Evolutionary conservation across 2,329 filamentous ascomycete genomes (phyloP).

Genomic region (Capronia americana): DNA sequence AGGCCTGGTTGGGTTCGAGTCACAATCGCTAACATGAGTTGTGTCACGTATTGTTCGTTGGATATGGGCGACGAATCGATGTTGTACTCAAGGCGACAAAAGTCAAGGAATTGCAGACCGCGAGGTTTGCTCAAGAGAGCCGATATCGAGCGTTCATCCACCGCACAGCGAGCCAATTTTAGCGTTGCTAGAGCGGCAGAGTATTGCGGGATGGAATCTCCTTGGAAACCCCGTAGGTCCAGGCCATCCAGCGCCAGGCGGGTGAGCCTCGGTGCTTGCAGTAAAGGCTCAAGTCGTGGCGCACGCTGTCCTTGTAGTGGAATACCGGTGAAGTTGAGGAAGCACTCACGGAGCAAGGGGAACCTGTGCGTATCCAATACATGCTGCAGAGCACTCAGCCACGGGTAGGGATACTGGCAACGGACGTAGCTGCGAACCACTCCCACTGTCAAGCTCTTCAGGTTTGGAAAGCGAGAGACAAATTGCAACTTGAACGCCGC

Average conservation of each 20-base stretch:
- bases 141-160: conserved; percentile 1
- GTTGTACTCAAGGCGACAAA: background rate
- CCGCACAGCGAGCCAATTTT: background rate
- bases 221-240: background rate
- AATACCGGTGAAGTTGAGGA: background rate
- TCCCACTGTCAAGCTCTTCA: background rate
- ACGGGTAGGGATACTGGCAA: background rate
- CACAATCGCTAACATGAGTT: background rate
- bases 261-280: conserved; percentile 1
- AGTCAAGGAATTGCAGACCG: background rate
- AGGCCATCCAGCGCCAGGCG: background rate
- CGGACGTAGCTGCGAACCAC: background rate
- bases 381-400: background rate
- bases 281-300: background rate
- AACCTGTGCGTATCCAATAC: background rate
- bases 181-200: background rate
- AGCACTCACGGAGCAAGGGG: background rate
- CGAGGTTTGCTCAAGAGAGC: background rate
- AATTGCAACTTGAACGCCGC: background rate
- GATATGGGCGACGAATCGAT: background rate
- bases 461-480: background rate
- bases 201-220: background rate
- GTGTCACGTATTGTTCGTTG: background rate
- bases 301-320: background rate
- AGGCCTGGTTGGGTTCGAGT: background rate